Conservation (phyloP, 495 filamentous ascomycete genomes). For the Hypoxylon trugodes region DNA sequence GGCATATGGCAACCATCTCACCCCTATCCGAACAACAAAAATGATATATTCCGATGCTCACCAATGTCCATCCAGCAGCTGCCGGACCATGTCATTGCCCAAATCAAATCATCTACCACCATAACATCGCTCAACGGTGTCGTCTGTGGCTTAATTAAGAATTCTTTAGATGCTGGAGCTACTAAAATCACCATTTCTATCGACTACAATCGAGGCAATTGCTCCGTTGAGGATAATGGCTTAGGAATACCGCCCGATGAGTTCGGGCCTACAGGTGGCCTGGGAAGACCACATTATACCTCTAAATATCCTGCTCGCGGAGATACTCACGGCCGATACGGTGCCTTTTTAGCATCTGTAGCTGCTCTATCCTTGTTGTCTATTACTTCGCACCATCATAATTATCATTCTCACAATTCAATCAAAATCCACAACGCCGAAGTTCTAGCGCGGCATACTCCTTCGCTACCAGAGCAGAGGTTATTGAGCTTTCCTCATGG, state of each 20-base stretch:
- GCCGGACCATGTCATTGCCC: constrained; percentile 78
- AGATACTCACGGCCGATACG: constrained; percentile 71
- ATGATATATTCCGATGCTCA: constrained; percentile 23
- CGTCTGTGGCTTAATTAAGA: constrained; percentile 78
- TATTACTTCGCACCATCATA: constrained; percentile 77
- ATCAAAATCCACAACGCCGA: constrained; percentile 76
- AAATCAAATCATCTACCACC: constrained; percentile 83
- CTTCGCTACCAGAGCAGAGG: constrained; percentile 68
- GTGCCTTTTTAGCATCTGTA: constrained; percentile 80
- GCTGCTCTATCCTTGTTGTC: constrained; percentile 79
- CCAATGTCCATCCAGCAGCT: constrained; percentile 73
- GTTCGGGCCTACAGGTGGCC: constrained; percentile 73
- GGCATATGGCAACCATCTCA: not conserved
- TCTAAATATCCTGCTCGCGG: constrained; percentile 68
- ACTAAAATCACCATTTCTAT: constrained; percentile 74
- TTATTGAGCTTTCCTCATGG: constrained; percentile 69
- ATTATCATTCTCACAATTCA: constrained; percentile 70
- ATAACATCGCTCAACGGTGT: constrained; percentile 80
- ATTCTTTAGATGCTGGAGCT: constrained; percentile 84
- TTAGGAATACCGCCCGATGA: constrained; percentile 76
- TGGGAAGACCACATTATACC: constrained; percentile 83
- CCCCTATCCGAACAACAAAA: not conserved
- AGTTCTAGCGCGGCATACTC: constrained; percentile 70
- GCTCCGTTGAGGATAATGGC: constrained; percentile 89
- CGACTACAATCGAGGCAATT: constrained; percentile 79